Percentiles rank a stretch among this genome's conserved stretches.
These are phyloP conservation scores for Barnettozyma wickerhamii DNA, from an alignment of 805 yeast genomes.

Conservation along the genomic window DNA sequence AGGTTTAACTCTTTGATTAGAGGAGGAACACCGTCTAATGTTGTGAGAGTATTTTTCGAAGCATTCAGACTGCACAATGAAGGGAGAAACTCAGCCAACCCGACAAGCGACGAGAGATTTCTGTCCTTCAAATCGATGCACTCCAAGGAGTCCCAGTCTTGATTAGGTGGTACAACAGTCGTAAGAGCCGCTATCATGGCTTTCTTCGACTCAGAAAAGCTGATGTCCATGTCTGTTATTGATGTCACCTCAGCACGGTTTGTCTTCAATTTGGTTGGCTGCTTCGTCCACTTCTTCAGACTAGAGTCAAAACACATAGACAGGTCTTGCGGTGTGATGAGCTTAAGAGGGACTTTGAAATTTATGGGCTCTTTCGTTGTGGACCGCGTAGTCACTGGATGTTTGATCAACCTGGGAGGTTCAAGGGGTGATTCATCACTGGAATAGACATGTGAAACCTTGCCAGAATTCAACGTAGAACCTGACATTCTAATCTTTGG, in stretches of 20 bases:
- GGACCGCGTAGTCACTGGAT: neutral
- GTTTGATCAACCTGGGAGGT: constrained; percentile 20
- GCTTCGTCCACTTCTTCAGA: constrained; percentile 18
- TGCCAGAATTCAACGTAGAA: constrained; percentile 16
- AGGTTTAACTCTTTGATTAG: constrained; percentile 10
- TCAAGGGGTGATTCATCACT: constrained; percentile 24
- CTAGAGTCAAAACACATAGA: constrained; percentile 20
- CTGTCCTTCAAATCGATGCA: constrained; percentile 31
- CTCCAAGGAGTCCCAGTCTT: constrained; percentile 37
- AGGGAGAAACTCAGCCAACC: constrained; percentile 39
- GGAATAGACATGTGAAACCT: constrained; percentile 16
- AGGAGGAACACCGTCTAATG: constrained; percentile 22
- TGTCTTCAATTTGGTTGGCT: constrained; percentile 38
- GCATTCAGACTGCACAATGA: constrained; percentile 17
- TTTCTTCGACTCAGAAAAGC: constrained; percentile 42
- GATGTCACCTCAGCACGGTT: constrained; percentile 16
- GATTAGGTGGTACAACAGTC: constrained; percentile 30
- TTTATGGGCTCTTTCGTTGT: constrained; percentile 3
- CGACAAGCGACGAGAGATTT: constrained; percentile 34
- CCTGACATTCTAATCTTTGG: constrained; percentile 14
- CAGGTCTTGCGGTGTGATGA: constrained; percentile 23
- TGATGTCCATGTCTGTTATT: constrained; percentile 27
- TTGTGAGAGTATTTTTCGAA: constrained; percentile 15
- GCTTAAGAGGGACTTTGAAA: constrained; percentile 12
- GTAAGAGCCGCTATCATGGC: constrained; percentile 39